phyloP scores from a whole-genome alignment of 2,329 filamentous ascomycete genomes.

The Rosellinia necatrix region DNA sequence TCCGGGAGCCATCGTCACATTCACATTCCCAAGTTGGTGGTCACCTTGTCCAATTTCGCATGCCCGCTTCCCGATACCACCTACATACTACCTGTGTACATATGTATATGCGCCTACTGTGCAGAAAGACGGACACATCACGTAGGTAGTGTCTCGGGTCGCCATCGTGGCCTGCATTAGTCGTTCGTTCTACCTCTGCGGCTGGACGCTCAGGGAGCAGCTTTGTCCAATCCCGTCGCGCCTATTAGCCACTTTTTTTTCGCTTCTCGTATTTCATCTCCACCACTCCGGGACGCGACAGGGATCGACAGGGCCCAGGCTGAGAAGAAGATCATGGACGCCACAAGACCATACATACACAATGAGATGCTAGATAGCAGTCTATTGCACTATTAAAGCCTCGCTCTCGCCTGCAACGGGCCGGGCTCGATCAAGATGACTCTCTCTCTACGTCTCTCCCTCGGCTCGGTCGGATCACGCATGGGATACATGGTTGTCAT shows the following conservation, averaged over 20 bases:
- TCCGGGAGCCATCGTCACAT: conserved; percentile 12
- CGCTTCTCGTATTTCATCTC: conserved; percentile 25
- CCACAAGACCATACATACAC: background rate
- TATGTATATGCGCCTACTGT: background rate
- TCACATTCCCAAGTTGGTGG: conserved; percentile 8
- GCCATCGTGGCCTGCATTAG: conserved; percentile 28
- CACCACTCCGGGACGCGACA: conserved; percentile 19
- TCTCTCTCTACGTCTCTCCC: background rate
- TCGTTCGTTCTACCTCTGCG: conserved; percentile 25
- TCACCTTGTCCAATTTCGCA: conserved; percentile 12
- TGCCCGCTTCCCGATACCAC: background rate
- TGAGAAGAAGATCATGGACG: background rate
- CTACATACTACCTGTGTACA: no score
- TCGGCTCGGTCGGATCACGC: background rate
- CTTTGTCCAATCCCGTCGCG: conserved; percentile 18
- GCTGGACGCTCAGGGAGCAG: conserved; percentile 23
- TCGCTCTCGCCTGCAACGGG: background rate
- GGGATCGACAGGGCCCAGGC: conserved; percentile 6
- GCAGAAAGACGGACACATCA: background rate
- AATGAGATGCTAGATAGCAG: conserved; percentile 7
- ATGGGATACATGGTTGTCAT: conserved; percentile 9
- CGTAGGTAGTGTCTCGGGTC: conserved; percentile 22
- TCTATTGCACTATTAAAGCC: conserved; percentile 11
- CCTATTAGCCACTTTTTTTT: conserved; percentile 19
- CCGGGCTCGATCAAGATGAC: background rate